Percentiles rank a stretch among this genome's conserved stretches.
Evolutionary conservation across 1,139 yeast species (phyloP).

Genomic region (Pichia sp.): DNA sequence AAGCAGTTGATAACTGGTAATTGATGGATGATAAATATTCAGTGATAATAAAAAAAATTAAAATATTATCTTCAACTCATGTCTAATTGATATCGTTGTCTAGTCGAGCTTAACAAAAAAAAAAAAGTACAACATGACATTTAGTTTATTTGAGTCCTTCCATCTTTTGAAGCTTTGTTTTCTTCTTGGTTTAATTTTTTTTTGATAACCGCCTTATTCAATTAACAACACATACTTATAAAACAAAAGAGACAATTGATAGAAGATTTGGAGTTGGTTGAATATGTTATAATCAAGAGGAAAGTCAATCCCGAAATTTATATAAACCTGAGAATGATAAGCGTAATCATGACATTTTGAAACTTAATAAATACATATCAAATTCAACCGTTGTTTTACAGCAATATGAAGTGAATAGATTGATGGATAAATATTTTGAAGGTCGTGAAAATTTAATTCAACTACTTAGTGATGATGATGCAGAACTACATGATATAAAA

Average conservation of each 20-base stretch:
- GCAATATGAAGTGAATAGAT: constrained; percentile 59
- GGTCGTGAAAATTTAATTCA: constrained; percentile 31
- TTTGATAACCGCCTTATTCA: neutral
- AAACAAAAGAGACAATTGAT: constrained; percentile 35
- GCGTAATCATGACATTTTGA: constrained; percentile 24
- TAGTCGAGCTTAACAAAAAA: too few species aligned
- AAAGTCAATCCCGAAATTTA: constrained; percentile 42
- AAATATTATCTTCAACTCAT: too few species aligned
- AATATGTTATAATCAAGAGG: constrained; percentile 46
- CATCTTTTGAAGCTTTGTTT: constrained; percentile 27
- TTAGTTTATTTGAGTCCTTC: too few species aligned
- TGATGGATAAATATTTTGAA: constrained; percentile 44
- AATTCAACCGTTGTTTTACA: constrained; percentile 47
- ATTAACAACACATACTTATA: constrained; percentile 16
- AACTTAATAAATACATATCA: constrained; percentile 32
- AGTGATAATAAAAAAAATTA: too few species aligned
- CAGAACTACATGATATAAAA: constrained; percentile 25
- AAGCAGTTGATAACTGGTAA: too few species aligned
- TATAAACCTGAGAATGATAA: constrained; percentile 31
- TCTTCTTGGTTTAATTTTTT: constrained; percentile 25
- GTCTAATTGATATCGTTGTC: too few species aligned
- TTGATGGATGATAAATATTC: too few species aligned
- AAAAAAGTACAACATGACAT: too few species aligned
- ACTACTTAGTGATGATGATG: constrained; percentile 20
- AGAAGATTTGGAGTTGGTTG: constrained; percentile 54